Base-by-base conservation (phyloP, 768 basidiomycete species). In the Naematelia aurantialba region DNA sequence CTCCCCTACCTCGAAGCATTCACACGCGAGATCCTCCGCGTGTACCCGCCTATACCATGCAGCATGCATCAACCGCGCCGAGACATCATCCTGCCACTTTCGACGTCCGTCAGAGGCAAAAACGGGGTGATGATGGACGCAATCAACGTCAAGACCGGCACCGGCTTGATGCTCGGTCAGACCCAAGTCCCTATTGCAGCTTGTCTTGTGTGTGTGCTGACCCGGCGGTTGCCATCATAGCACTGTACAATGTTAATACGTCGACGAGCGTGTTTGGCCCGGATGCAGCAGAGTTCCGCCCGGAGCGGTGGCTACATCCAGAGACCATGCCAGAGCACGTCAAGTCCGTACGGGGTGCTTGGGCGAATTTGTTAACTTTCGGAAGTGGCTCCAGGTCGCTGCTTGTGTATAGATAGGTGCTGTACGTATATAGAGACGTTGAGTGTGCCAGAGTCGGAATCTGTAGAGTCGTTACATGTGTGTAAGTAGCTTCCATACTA, bases 1-100 rank as follows among this genome's bases (percentile, higher is more conserved):
- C 81, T 89, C 22, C 85, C 87, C 4, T 85, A 82, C 60, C 81
- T 92, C 47, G 81, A 91, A 67, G 88, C 89, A 57, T 85, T 91
- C 22, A 79, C 83, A 2, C 65, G 60, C 48, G 65, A 67, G 45
- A 29, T 61, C 14, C 53, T 67, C 29, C 45, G 61, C 11, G 19
- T 58, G 1, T 48, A 49, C 22, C 45, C 65, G 14, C 61, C 62
- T 27, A 61, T 60, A 3, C 58, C 61, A 3, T 21, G 44, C 30
- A 60, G 58, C 3, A 53, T 59, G 12, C 55, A 61, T 8, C 52
- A 60, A 27, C 42, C 52, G 14, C n/a, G 44, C 42, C 26, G 30
- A 12, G 65, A 63, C 2, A 47, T 53, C 2, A 49, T 52, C 4
- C 34, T 67, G 24, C 62, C 65, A 0, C 52, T 67, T 22, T 46